phyloP scores from a whole-genome alignment of 23 red algal species.

The Rhodosorus marinus region DNA sequence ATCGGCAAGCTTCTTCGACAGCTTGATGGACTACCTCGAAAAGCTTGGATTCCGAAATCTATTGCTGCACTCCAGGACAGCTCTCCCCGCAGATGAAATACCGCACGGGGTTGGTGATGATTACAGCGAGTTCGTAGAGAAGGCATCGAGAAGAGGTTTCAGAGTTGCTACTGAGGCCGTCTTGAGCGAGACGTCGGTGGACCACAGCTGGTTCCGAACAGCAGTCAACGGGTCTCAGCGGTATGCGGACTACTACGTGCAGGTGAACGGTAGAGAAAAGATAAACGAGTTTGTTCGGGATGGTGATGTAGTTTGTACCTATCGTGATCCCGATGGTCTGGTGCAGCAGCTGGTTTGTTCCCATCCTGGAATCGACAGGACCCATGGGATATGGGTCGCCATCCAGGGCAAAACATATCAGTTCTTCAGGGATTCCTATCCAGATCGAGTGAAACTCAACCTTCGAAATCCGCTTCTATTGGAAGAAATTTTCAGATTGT shows the following conservation, averaged over 20 bases:
- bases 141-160: constrained; percentile 21
- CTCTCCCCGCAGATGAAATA: constrained; percentile 35
- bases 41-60: constrained; percentile 68
- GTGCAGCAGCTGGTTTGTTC: constrained; percentile 55
- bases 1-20: constrained; percentile 31
- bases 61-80: constrained; percentile 70
- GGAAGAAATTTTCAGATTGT: constrained; percentile 38
- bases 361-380: constrained; percentile 84
- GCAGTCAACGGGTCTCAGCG: constrained; percentile 25
- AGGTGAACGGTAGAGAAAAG: constrained; percentile 80
- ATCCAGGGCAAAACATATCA: constrained; percentile 32
- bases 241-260: constrained; percentile 67
- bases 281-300: constrained; percentile 57
- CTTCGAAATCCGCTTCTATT: constrained; percentile 65
- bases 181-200: constrained; percentile 57
- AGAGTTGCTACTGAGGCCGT: constrained; percentile 73
- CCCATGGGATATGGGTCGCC: constrained; percentile 80
- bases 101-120: constrained; percentile 45
- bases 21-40: constrained; percentile 44
- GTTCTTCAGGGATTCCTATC: constrained; percentile 74
- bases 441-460: constrained; percentile 89
- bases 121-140: constrained; percentile 48
- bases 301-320: constrained; percentile 76
- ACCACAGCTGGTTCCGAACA: constrained; percentile 77
- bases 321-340: constrained; percentile 71